A percentile compares a stretch with the other conserved stretches of the same genome.
Evolutionary conservation across 2,329 filamentous ascomycete species (phyloP).

Genomic region (Trichoderma hamatum): DNA sequence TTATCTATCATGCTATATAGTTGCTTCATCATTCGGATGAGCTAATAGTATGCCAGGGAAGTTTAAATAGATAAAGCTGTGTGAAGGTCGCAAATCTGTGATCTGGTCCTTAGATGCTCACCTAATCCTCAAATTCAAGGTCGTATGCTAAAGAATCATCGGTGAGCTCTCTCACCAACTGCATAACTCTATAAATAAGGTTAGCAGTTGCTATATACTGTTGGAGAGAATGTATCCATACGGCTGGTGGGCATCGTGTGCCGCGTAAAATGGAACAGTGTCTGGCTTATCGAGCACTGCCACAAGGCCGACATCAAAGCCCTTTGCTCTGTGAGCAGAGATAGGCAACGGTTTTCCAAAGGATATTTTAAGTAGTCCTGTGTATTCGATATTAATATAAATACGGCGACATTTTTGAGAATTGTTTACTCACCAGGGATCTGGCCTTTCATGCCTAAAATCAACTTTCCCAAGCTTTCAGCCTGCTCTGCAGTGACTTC

Average conservation of each 20-base stretch:
- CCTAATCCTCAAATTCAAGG: slow-evolving; percentile 1
- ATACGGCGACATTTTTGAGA: not conserved
- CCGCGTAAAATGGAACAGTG: not conserved
- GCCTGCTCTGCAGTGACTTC: not conserved
- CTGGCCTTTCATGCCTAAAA: not conserved
- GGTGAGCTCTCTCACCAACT: not conserved
- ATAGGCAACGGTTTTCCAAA: not conserved
- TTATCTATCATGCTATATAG: not conserved
- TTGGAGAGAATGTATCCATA: not conserved
- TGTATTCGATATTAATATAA: not conserved
- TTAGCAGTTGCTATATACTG: not conserved
- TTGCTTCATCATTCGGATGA: not conserved
- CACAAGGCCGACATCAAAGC: not conserved
- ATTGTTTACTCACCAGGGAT: not conserved
- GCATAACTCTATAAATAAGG: not conserved
- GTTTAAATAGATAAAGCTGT: not conserved
- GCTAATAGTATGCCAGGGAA: not conserved
- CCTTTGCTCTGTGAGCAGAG: not conserved
- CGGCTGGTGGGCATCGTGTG: not conserved
- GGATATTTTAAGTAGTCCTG: not conserved
- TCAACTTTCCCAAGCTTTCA: not conserved
- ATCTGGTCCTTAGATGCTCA: not conserved
- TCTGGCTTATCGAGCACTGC: not conserved
- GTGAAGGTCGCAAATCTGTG: not conserved
- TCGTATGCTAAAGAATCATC: not conserved